Base-by-base conservation (phyloP, 805 yeast species). In the Kluyveromyces starmeri region DNA sequence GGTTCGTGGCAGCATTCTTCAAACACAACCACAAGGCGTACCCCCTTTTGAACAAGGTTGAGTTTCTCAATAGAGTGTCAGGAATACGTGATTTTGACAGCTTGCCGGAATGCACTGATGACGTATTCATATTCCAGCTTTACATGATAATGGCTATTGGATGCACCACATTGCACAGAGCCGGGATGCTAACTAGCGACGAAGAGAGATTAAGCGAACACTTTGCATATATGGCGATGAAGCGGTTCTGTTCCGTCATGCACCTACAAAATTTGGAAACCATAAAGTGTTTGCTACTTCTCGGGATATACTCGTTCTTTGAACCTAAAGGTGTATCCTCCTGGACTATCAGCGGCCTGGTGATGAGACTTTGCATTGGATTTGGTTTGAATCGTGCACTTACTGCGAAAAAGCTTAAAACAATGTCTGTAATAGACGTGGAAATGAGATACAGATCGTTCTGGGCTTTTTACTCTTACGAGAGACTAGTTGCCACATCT, bases 101-200 rank as follows among this genome's bases (percentile, higher is more conserved):
- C 14, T 50, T 55, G 37, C 43, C 50, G 16, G 46, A 43, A 12
- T 35, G 38, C 13, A 43, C 43, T 31, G 54, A 51, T 35, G 47
- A 44, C 11, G 31, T 43, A 2, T 57, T 55, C 14, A 51, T 59
- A 16, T 72, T 70, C 41, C 71, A 73, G 50, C 42, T 72, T 8
- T 66, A 64, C 46, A 67, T 73, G 71, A 64, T 71, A 2, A 59
- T 71, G 54, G 73, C 75, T 4, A 67, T 71, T 27, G 78, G 78
- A 1, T 70, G 74, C 36, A 67, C 74, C 7, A 64, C 73, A 2
- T 49, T 73, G 32, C 66, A 65, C 28, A 51, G 65, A 35, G 64
- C 65, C 3, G 64, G 62, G 3, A 48, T 56, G 40, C 40, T 67
- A 6, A 53, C 56, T 4, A 50, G 53, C 12, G 55, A 59, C n/a